Evolutionary conservation across 129 eudicot species (phyloP), one percentile per base, ranked within the genome.

Genomic region (Saposhnikovia divaricata): DNA sequence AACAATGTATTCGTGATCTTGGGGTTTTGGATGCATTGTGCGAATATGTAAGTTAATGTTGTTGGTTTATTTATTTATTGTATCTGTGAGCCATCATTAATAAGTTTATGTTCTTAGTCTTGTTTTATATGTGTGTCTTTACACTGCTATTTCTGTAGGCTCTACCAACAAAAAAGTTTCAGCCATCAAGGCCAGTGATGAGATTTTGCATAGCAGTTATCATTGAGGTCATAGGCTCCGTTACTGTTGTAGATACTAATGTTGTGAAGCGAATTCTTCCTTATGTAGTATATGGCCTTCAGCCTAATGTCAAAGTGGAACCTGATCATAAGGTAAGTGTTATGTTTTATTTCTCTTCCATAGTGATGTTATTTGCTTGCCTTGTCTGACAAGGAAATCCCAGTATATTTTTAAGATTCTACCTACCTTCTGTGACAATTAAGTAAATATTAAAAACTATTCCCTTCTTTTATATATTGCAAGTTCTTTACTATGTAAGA

Each of bases 151-250:
- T 37, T 23, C 76, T 74, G 6, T 45, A 93, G 98, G 98, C 92
- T 37, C 81, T 86, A 61, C 88, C 92, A 6, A 23, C 87, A 48
- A 89, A 92, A 82, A 95, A 92, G 86, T 42, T 85, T 78, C 93
- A 92, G 79, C 90, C 89, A 18, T 81, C 93, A 57, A 86, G 82
- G 73, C 81, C 91, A 23, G 97, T 92, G 84, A 90, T 79, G 84
- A 88, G 90, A 81, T 90, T 95, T 80, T 90, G 97, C 75, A 92
- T 93, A 34, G 96, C 98, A 39, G 96, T 95, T 79, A 83, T 90
- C 69, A 84, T 92, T 79, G 98, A 95, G 90, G 89, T 90, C 48
- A 78, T 92, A 78, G 96, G 92, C 74, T 87, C 87, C 34, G 81
- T 86, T 45, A 57, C 80, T 53, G 89, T 84, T 57, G 44, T 95